Evolutionary conservation across 495 filamentous ascomycete species (phyloP).

Genomic region (Penicillium desertorum): DNA sequence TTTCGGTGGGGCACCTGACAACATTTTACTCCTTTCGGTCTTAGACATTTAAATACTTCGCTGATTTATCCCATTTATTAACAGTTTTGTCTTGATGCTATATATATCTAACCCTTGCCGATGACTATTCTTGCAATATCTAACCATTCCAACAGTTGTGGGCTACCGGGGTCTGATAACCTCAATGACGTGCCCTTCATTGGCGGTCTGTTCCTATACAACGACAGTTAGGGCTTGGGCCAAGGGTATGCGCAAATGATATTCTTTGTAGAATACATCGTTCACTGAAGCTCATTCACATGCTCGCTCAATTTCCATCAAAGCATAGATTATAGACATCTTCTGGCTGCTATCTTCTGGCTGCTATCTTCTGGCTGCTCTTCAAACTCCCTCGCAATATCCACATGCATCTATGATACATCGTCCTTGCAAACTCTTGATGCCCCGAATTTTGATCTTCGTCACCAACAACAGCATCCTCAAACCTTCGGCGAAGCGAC

Average conservation of each 20-base stretch:
- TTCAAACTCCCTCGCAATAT: not conserved
- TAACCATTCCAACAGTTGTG: not conserved
- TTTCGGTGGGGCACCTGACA: constrained; percentile 34
- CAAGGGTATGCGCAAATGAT: not conserved
- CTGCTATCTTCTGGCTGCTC: not conserved
- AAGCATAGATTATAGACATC: not conserved
- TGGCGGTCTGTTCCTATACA: not conserved
- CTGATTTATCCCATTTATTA: not conserved
- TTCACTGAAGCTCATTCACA: not conserved
- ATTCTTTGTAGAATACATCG: too few species aligned
- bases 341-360: not conserved
- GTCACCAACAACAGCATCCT: not conserved
- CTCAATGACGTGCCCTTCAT: not conserved
- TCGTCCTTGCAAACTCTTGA: not conserved
- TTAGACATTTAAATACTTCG: not conserved
- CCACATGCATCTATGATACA: not conserved
- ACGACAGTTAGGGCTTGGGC: not conserved
- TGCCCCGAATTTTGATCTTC: not conserved
- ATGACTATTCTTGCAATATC: not conserved
- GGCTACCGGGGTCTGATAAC: not conserved
- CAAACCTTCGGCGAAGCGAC: constrained; percentile 7
- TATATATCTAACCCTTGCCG: not conserved
- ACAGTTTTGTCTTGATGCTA: not conserved
- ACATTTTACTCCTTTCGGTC: constrained; percentile 11
- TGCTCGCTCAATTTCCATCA: not conserved